phyloP scores from a whole-genome alignment of 208 protist species.

The Trypanosoma vivax region DNA sequence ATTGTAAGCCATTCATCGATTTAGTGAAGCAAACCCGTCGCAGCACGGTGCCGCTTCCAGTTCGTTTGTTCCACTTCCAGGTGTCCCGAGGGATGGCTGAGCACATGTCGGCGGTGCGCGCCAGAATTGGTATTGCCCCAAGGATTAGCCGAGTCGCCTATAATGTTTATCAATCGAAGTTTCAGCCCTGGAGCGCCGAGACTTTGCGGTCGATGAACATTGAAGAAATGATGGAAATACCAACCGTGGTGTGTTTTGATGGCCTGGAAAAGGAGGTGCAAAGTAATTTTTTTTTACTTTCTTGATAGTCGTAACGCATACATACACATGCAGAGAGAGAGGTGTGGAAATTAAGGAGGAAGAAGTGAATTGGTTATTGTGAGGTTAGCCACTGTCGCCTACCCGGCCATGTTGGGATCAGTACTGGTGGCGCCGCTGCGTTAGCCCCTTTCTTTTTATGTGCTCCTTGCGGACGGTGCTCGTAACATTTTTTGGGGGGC shows the following conservation, averaged over 20 bases:
- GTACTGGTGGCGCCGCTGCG: too few relatives aligned
- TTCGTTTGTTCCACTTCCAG: conserved; percentile 69
- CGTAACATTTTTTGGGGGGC: too few relatives aligned
- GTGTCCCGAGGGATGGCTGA: conserved; percentile 43
- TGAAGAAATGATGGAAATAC: conserved; percentile 43
- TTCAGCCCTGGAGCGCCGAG: conserved; percentile 24
- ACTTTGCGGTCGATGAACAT: conserved; percentile 29
- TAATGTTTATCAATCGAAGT: conserved; percentile 44
- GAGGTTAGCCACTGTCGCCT: too few relatives aligned
- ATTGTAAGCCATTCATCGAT: conserved; percentile 51
- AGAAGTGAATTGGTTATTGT: too few relatives aligned
- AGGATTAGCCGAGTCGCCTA: conserved; percentile 49
- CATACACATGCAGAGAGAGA: background rate
- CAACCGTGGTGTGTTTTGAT: conserved; percentile 48
- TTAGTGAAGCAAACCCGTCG: conserved; percentile 24
- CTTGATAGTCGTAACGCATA: conserved; percentile 6
- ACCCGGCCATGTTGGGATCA: too few relatives aligned
- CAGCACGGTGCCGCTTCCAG: conserved; percentile 11
- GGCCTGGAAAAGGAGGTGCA: conserved; percentile 21
- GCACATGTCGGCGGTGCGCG: conserved; percentile 77
- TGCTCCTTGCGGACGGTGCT: too few relatives aligned
- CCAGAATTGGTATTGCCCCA: conserved; percentile 24
- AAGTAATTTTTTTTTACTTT: conserved; percentile 40
- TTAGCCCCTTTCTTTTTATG: too few relatives aligned
- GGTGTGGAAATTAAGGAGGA: too few relatives aligned